Base-by-base conservation (phyloP, 345 rosid genomes). In the Boechera divaricarpa region DNA sequence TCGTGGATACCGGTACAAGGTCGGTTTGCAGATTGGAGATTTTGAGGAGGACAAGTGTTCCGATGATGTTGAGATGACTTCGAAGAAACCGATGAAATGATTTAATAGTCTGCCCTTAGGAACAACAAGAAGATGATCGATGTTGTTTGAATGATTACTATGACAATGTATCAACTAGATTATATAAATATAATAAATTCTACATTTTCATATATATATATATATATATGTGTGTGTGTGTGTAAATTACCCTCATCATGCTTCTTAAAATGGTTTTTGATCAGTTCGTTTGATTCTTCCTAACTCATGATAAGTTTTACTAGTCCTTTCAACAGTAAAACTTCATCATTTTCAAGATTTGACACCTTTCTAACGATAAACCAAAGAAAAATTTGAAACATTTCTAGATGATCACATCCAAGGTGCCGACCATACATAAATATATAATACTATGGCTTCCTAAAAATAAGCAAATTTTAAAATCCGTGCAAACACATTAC, bases 1-100 rank as follows among this genome's bases (percentile, higher is more conserved):
- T 5, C 83, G 82, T 56, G 72, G 83, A 54, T 93, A 93, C 47
- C 85, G 88, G 54, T 87, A 72, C 58, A 93, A 93, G 57, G 83
- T 82, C 89, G 0, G 56, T 88, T 80, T 84, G 89, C 77, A 41
- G 32, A 31, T 49, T 16, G 81, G 41, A 84, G 88, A 63, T 87
- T 90, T 76, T 73, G 77, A 70, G 18, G 76, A 64, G 48, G 65
- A 64, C 31, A 77, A 77, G 72, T 11, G 62, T 66, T 72, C 18
- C 8, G 45, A 51, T 78, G 81, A 78, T 71, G 63, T 78, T 21
- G 81, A 78, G 77, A 72, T 78, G 81, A 73, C 67, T 58, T 72
- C 77, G 5, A 66, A 58, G 32, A 65, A 57, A 71, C 62, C 49
- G 48, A 10, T 38, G 15, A 58, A 77, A n/a, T 77, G 29, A 71